Evolutionary conservation across 257 asterid species (phyloP).

Genomic region (Henckelia pumila): DNA sequence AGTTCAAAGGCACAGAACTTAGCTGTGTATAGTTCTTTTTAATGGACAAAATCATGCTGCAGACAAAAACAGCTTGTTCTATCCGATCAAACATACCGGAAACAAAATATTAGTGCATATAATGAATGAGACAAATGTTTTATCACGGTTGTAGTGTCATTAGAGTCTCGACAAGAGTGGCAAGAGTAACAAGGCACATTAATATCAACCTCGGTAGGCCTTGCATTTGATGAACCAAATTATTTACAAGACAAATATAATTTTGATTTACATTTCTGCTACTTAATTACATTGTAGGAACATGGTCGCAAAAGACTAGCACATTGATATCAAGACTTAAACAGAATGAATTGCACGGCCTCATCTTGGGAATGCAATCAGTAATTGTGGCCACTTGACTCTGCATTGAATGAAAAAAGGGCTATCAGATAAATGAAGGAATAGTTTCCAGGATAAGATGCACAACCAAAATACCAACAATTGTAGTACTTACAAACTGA

Average conservation of each 20-base stretch:
- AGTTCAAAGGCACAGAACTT: not conserved
- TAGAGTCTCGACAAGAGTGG: not conserved
- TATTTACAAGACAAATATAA: constrained; percentile 20
- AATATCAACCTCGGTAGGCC: not conserved
- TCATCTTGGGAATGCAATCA: constrained; percentile 13
- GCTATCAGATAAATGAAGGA: constrained; percentile 15
- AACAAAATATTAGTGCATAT: not conserved
- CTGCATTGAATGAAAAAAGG: constrained; percentile 31
- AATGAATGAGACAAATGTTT: not conserved
- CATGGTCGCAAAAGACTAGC: constrained; percentile 28
- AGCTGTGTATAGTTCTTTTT: not conserved
- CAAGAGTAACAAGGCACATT: not conserved
- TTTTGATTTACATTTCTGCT: constrained; percentile 17
- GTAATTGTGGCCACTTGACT: constrained; percentile 18
- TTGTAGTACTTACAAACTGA: not conserved
- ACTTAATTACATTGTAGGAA: constrained; percentile 28
- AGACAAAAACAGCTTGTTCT: not conserved
- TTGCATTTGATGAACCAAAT: not conserved
- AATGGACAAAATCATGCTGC: not conserved
- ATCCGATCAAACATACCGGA: not conserved
- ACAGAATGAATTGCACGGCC: constrained; percentile 4
- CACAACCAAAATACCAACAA: not conserved
- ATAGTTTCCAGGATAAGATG: not conserved
- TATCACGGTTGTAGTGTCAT: too few species aligned
- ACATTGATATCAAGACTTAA: constrained; percentile 14